Evolutionary conservation across 2,329 filamentous ascomycete species (phyloP).

Genomic region (Diatrype stigma): DNA sequence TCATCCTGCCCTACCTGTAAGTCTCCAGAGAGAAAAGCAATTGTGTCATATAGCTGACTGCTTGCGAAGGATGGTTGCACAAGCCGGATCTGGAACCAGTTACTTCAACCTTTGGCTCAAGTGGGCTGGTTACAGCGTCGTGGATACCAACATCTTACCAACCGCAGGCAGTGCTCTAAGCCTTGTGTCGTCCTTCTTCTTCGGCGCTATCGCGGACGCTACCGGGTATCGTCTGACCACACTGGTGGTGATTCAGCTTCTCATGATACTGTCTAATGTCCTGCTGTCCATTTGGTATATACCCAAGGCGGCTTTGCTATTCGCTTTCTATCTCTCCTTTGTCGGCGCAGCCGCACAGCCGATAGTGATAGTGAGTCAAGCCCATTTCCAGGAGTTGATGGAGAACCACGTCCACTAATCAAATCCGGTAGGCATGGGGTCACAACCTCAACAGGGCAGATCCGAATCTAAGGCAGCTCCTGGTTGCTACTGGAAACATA

Average conservation of each 20-base stretch:
- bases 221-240: slow-evolving; percentile 12
- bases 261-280: slow-evolving; percentile 16
- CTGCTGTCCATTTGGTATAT: slow-evolving; percentile 19
- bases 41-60: neutral
- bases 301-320: slow-evolving; percentile 7
- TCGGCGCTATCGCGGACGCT: slow-evolving; percentile 15
- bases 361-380: slow-evolving; percentile 17
- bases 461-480: slow-evolving; percentile 14
- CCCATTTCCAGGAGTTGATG: no score
- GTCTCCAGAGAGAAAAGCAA: neutral
- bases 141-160: slow-evolving; percentile 8
- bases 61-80: slow-evolving; percentile 8
- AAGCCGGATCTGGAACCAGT: slow-evolving; percentile 7
- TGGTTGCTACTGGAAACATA: slow-evolving; percentile 15
- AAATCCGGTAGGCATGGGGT: slow-evolving; percentile 8
- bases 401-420: neutral
- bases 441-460: slow-evolving; percentile 13
- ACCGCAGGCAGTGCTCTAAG: slow-evolving; percentile 11
- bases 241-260: slow-evolving; percentile 9
- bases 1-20: slow-evolving; percentile 16
- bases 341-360: slow-evolving; percentile 15
- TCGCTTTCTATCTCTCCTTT: slow-evolving; percentile 16
- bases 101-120: slow-evolving; percentile 13
- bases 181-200: slow-evolving; percentile 10
- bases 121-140: slow-evolving; percentile 4